phyloP scores from a whole-genome alignment of 768 basidiomycete genomes.

The Daedaleopsis nitida region DNA sequence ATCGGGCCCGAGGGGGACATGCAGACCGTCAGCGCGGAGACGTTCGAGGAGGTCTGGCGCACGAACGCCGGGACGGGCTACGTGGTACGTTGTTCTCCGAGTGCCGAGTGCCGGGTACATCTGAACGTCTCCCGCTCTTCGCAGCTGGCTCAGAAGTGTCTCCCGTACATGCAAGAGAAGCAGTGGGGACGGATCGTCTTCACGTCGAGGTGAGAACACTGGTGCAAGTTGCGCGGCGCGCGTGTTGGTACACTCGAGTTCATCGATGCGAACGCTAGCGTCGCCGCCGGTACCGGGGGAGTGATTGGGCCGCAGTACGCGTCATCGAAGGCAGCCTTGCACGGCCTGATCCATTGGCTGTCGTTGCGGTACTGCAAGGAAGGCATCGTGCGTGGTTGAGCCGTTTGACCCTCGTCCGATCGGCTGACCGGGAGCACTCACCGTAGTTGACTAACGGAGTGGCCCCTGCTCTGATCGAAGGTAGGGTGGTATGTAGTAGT shows the following conservation, averaged over 20 bases:
- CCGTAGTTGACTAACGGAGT: conserved; percentile 52
- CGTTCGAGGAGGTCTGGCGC: conserved; percentile 49
- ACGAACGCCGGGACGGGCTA: conserved; percentile 49
- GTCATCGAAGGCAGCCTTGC: conserved; percentile 55
- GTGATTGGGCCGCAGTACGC: conserved; percentile 60
- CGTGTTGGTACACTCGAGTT: too few relatives aligned
- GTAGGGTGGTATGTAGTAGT: conserved; percentile 25
- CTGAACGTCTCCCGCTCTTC: background rate
- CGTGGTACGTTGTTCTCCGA: conserved; percentile 38
- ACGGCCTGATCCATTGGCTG: conserved; percentile 59
- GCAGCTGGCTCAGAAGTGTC: conserved; percentile 53
- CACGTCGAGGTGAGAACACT: conserved; percentile 45
- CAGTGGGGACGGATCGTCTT: conserved; percentile 54
- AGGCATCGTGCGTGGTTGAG: conserved; percentile 43
- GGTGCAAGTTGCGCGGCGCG: background rate
- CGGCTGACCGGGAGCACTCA: too few relatives aligned
- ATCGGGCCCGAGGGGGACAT: conserved; percentile 51
- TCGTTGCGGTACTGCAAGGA: conserved; percentile 50
- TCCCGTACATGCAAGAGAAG: conserved; percentile 51
- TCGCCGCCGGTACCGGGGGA: conserved; percentile 55
- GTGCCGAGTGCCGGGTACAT: background rate
- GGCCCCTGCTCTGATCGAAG: conserved; percentile 52
- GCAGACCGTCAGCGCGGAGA: conserved; percentile 43
- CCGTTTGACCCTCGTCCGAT: background rate
- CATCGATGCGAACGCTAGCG: conserved; percentile 30